Base-by-base conservation (phyloP, 345 rosid genomes). In the Pistacia atlantica region DNA sequence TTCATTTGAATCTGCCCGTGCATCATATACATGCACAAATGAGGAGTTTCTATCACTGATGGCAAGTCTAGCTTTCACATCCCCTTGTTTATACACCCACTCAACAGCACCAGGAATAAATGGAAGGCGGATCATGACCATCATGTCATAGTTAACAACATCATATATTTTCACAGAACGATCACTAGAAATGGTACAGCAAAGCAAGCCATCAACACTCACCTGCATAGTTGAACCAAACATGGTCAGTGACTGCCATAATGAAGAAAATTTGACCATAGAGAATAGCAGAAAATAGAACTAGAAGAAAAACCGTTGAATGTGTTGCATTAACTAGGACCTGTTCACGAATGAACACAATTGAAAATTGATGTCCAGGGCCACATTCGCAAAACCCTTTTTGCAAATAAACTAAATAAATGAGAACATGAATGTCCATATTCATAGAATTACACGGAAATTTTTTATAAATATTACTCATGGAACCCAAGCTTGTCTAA, bases 141-240 rank as follows among this genome's bases (percentile, higher is more conserved):
- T 96, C 98, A 93, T 96, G 85, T 92, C 97, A 83, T 96, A 96
- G 88, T 92, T 93, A 68, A 93, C 92, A 52, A 96, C 99, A 82
- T 93, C 97, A 75, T 96, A 93, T 74, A 96, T 88, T 85, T 96
- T 93, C 71, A 93, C 97, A 46, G 97, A 91, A 38, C n/a, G 85
- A 65, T 93, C 99, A 79, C 54, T 87, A 49, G 98, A 92, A 87
- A 96, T 96, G 13, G 98, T 90, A 77, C 97, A 91, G 87, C 99
- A 96, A 87, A 96, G 97, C 83, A 92, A 78, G 62, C 98, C 97
- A 86, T 92, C 97, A 65, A 82, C 76, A 77, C 98, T 92, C 84
- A 95, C 98, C 99, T 95, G 97, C 97, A 90, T 68, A 72, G 87
- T 86, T 87, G 87, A 91, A 81, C 76, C 78, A 82, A 77, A 89